Conservation (phyloP, 768 basidiomycete species). For the Amanita muscaria region DNA sequence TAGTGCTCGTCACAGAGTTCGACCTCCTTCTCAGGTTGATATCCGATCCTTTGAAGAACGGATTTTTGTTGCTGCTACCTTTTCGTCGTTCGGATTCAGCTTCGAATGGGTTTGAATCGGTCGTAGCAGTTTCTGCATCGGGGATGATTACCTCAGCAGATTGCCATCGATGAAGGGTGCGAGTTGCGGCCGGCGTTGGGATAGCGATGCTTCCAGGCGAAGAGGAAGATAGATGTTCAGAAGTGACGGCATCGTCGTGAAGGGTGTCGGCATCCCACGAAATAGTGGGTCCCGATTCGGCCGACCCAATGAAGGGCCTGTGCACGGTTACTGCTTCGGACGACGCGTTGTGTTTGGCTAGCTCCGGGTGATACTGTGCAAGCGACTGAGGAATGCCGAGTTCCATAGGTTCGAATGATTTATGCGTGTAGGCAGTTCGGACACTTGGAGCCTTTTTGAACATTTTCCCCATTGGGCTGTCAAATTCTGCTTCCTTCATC, state of each 20-base stretch:
- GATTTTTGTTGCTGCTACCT: slow-evolving; percentile 31
- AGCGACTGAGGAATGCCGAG: slow-evolving; percentile 40
- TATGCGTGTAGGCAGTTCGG: slow-evolving; percentile 42
- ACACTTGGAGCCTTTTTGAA: slow-evolving; percentile 57
- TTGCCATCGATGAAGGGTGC: slow-evolving; percentile 54
- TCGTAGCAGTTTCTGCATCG: slow-evolving; percentile 19
- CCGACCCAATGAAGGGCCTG: slow-evolving; percentile 35
- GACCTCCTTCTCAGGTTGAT: slow-evolving; percentile 22
- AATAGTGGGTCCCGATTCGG: slow-evolving; percentile 31
- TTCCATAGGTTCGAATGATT: slow-evolving; percentile 33
- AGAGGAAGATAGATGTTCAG: neutral
- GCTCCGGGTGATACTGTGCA: slow-evolving; percentile 46
- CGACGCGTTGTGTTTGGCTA: slow-evolving; percentile 29
- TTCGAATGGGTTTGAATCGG: slow-evolving; percentile 15
- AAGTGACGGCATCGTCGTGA: neutral
- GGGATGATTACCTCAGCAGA: slow-evolving; percentile 39
- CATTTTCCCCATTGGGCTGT: slow-evolving; percentile 54
- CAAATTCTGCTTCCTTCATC: slow-evolving; percentile 33
- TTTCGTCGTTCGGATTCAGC: slow-evolving; percentile 23
- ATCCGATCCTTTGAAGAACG: slow-evolving; percentile 30
- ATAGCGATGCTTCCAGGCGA: slow-evolving; percentile 40
- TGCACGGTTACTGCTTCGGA: slow-evolving; percentile 6
- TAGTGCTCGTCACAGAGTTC: slow-evolving; percentile 37
- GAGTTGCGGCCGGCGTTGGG: slow-evolving; percentile 51
- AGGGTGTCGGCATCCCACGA: slow-evolving; percentile 35